These are phyloP conservation scores for Prosopis cineraria DNA, from an alignment of 306 rosid species.

Conservation along the genomic window DNA sequence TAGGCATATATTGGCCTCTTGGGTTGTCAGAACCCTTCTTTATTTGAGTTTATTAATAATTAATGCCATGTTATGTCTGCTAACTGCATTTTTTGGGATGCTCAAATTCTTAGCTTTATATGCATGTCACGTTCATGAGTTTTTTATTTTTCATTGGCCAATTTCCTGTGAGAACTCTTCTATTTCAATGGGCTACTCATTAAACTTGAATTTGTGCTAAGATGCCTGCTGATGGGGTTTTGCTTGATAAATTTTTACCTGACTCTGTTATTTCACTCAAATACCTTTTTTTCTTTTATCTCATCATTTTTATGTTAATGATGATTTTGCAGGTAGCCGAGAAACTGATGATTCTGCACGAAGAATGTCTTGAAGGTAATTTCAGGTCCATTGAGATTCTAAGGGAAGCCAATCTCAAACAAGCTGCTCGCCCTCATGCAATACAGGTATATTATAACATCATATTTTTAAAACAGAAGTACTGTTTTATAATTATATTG, in stretches of 20 bases:
- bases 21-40: not conserved
- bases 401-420: slow-evolving; percentile 46
- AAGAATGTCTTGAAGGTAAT: slow-evolving; percentile 63
- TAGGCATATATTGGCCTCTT: not conserved
- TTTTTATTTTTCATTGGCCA: not conserved
- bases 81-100: not conserved
- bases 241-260: not conserved
- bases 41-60: not conserved
- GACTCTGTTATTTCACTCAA: not conserved
- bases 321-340: slow-evolving; percentile 51
- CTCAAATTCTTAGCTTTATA: not conserved
- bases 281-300: not conserved
- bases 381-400: slow-evolving; percentile 50
- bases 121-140: not conserved
- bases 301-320: not conserved
- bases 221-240: not conserved
- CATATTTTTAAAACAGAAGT: not conserved
- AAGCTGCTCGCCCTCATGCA: slow-evolving; percentile 45
- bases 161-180: not conserved
- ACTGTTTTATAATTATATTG: not conserved
- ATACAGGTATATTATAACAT: slow-evolving; percentile 48
- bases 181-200: not conserved
- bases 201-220: not conserved
- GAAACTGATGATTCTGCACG: slow-evolving; percentile 42
- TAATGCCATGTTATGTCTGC: not conserved